Percentiles rank a stretch among this genome's conserved stretches.
These are phyloP conservation scores for Naganishia liquefaciens DNA, from an alignment of 1,284 basidiomycete genomes.

Conservation along the genomic window DNA sequence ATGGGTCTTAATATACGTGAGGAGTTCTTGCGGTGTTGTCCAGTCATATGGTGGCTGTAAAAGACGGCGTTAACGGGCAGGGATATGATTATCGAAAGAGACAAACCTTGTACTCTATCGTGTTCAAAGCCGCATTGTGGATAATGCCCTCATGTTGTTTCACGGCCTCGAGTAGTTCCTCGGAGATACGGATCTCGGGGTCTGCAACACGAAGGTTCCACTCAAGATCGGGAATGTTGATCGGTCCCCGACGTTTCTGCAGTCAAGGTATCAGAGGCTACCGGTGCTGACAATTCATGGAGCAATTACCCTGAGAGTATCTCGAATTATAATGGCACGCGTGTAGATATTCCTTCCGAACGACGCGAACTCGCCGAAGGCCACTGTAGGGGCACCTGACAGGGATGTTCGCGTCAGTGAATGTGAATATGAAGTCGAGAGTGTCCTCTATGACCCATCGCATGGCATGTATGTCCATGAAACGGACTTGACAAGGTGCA, in stretches of 20 bases:
- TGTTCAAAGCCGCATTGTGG: conserved; percentile 47
- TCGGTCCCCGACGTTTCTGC: conserved; percentile 27
- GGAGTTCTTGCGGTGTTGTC: conserved; percentile 41
- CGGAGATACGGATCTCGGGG: conserved; percentile 19
- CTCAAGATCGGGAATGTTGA: conserved; percentile 30
- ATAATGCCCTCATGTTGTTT: conserved; percentile 47
- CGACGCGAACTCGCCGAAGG: conserved; percentile 23
- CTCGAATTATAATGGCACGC: conserved; percentile 23
- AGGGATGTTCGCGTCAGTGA: not conserved
- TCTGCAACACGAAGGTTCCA: conserved; percentile 22
- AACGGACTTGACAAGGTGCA: no score
- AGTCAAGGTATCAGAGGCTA: not conserved
- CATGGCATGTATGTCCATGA: not conserved
- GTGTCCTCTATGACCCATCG: not conserved
- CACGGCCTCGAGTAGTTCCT: conserved; percentile 44
- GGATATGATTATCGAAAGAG: no score
- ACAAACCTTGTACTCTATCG: conserved; percentile 50
- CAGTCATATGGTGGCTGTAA: conserved; percentile 47
- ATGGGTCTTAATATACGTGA: conserved; percentile 47
- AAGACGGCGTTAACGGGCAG: not conserved
- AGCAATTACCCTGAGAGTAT: conserved; percentile 15
- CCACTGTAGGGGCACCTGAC: conserved; percentile 6
- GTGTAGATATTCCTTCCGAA: conserved; percentile 24
- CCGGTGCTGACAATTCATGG: no score
- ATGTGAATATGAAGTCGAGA: not conserved